Conservation (phyloP, 768 basidiomycete species). For the Rhodocollybia butyracea region DNA sequence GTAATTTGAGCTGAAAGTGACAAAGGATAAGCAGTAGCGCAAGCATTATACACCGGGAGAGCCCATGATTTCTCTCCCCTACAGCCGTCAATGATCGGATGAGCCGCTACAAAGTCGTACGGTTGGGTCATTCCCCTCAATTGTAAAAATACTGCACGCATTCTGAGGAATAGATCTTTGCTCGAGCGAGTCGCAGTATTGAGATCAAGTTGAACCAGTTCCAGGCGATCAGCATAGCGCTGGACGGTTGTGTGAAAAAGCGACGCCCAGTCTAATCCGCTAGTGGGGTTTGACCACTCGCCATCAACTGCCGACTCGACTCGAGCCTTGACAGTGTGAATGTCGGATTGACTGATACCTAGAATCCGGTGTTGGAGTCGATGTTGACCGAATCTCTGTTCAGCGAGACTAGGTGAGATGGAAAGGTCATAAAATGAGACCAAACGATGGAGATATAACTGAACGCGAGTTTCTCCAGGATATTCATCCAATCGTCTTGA, state of each 20-base stretch:
- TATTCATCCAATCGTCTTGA: slow-evolving; percentile 30
- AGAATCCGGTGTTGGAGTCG: slow-evolving; percentile 28
- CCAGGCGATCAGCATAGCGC: slow-evolving; percentile 27
- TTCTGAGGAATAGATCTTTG: slow-evolving; percentile 9
- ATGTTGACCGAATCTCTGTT: slow-evolving; percentile 18
- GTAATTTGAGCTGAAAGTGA: slow-evolving; percentile 9
- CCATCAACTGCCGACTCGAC: slow-evolving; percentile 10
- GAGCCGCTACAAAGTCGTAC: slow-evolving; percentile 18
- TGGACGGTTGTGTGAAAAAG: slow-evolving; percentile 25
- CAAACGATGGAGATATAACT: slow-evolving; percentile 28
- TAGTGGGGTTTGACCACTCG: slow-evolving; percentile 3
- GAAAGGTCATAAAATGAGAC: slow-evolving; percentile 34
- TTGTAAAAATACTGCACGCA: slow-evolving; percentile 11
- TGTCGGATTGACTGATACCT: slow-evolving; percentile 23
- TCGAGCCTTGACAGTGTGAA: slow-evolving; percentile 5
- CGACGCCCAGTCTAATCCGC: slow-evolving; percentile 31
- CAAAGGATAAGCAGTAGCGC: slow-evolving; percentile 30
- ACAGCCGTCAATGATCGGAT: slow-evolving; percentile 1
- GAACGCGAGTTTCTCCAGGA: slow-evolving; percentile 29
- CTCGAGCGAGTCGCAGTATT: slow-evolving; percentile 6
- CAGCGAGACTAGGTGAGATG: slow-evolving; percentile 27
- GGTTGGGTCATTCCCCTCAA: slow-evolving; percentile 26
- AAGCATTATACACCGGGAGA: slow-evolving; percentile 23
- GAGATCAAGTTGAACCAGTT: slow-evolving; percentile 20
- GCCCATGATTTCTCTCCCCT: slow-evolving; percentile 22